phyloP scores from a whole-genome alignment of 306 rosid species.

The Myrica gale region DNA sequence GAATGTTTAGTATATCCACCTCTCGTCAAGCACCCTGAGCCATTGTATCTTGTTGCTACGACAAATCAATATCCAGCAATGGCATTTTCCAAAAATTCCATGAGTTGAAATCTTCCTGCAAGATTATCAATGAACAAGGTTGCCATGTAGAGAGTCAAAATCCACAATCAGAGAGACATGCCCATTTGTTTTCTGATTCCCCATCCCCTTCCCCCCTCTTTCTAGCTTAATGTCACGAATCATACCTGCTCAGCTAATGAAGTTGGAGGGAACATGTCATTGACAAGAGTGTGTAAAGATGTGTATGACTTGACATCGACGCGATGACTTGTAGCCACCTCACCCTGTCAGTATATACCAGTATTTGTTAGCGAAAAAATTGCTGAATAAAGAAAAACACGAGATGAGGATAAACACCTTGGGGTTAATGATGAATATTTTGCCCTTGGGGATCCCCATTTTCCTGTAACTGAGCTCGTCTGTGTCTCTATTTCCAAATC shows the following conservation, averaged over 20 bases:
- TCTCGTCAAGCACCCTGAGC: background rate
- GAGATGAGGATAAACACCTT: slow-evolving; percentile 55
- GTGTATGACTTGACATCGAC: slow-evolving; percentile 85
- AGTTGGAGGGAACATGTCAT: slow-evolving; percentile 98
- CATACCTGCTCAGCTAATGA: slow-evolving; percentile 83
- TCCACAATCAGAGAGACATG: background rate
- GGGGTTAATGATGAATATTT: slow-evolving; percentile 94
- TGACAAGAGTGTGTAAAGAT: slow-evolving; percentile 88
- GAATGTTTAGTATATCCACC: background rate
- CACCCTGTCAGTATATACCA: slow-evolving; percentile 58
- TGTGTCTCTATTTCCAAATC: slow-evolving; percentile 95
- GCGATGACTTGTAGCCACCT: slow-evolving; percentile 92
- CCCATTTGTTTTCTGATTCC: background rate
- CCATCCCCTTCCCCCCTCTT: too few species aligned
- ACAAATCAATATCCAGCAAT: slow-evolving; percentile 51
- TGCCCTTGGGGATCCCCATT: slow-evolving; percentile 96
- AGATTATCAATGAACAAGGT: slow-evolving; percentile 10
- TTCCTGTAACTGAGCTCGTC: slow-evolving; percentile 94
- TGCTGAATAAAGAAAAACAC: slow-evolving; percentile 5
- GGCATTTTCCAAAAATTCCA: slow-evolving; percentile 97
- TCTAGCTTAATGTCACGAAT: background rate
- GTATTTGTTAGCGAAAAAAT: slow-evolving; percentile 15
- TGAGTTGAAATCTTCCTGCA: slow-evolving; percentile 87
- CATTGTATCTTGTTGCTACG: background rate
- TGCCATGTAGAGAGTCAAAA: background rate